A percentile compares a stretch with the other conserved stretches of the same genome.
Conservation (phyloP, 2,329 filamentous ascomycete species). For the Cordyceps militaris region DNA sequence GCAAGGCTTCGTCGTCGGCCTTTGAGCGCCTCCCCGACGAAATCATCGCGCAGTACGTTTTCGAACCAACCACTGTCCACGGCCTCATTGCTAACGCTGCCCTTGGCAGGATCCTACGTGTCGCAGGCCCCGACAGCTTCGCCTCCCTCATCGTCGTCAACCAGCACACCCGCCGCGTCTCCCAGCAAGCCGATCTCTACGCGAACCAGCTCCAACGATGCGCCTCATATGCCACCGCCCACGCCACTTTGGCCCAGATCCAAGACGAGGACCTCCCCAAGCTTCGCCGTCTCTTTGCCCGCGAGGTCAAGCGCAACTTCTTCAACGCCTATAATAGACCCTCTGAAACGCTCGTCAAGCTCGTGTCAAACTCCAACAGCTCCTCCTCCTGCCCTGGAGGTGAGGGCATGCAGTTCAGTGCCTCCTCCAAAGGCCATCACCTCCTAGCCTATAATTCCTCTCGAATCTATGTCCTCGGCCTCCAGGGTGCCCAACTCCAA, state of each 20-base stretch:
- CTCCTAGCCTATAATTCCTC: conserved; percentile 80
- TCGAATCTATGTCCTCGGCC: conserved; percentile 71
- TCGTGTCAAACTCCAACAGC: conserved; percentile 78
- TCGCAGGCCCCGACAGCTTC: conserved; percentile 55
- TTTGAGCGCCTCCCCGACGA: conserved; percentile 58
- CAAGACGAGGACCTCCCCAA: conserved; percentile 46
- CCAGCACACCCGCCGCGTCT: conserved; percentile 56
- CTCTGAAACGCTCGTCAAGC: conserved; percentile 62
- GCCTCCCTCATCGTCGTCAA: conserved; percentile 60
- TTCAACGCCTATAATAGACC: conserved; percentile 72
- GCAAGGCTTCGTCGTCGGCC: conserved; percentile 24
- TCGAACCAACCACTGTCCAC: background rate
- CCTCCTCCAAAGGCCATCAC: conserved; percentile 67
- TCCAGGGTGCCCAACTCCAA: conserved; percentile 49
- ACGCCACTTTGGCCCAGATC: conserved; percentile 32
- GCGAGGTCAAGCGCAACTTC: conserved; percentile 67
- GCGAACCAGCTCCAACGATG: conserved; percentile 55
- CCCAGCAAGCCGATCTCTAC: conserved; percentile 58
- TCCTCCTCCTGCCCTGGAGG: conserved; percentile 76
- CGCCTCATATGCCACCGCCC: conserved; percentile 49
- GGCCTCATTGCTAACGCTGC: conserved; percentile 15
- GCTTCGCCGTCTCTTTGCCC: conserved; percentile 59
- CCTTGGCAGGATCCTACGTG: conserved; percentile 49
- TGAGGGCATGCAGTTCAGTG: conserved; percentile 77
- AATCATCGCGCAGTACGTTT: conserved; percentile 60